These are phyloP conservation scores for Sordariomycetes sp. DNA, from an alignment of 2,329 filamentous ascomycete genomes.

Conservation along the genomic window DNA sequence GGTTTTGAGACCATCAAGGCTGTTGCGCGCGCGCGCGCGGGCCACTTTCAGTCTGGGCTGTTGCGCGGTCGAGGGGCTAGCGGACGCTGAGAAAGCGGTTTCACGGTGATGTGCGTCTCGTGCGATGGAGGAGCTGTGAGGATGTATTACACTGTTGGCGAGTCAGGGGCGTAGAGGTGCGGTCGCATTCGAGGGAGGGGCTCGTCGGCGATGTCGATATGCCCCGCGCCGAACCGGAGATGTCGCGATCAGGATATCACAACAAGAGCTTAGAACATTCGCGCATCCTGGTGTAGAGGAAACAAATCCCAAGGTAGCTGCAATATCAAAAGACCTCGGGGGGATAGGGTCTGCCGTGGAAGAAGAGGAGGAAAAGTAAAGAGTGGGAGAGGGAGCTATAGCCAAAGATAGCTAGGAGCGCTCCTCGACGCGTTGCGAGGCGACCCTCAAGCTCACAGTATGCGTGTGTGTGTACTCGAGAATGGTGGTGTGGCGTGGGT, in stretches of 20 bases:
- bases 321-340: too few relatives aligned
- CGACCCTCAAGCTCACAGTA: background rate
- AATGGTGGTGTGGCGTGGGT: background rate
- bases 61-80: background rate
- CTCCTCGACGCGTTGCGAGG: too few relatives aligned
- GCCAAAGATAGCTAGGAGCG: too few relatives aligned
- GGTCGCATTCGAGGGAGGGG: background rate
- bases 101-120: background rate
- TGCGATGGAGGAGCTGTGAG: too few relatives aligned
- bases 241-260: background rate
- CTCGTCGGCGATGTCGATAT: background rate
- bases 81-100: background rate
- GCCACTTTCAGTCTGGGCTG: background rate
- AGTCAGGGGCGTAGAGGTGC: background rate
- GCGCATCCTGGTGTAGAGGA: background rate
- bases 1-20: conserved; percentile 50
- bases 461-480: background rate
- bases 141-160: background rate
- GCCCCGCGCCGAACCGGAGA: background rate
- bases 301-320: background rate
- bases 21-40: background rate
- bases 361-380: too few relatives aligned
- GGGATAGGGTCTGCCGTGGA: too few relatives aligned
- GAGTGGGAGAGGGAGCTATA: background rate
- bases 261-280: background rate